Evolutionary conservation across 2,329 filamentous ascomycete genomes (phyloP).

Genomic region (Elsinoe australis): DNA sequence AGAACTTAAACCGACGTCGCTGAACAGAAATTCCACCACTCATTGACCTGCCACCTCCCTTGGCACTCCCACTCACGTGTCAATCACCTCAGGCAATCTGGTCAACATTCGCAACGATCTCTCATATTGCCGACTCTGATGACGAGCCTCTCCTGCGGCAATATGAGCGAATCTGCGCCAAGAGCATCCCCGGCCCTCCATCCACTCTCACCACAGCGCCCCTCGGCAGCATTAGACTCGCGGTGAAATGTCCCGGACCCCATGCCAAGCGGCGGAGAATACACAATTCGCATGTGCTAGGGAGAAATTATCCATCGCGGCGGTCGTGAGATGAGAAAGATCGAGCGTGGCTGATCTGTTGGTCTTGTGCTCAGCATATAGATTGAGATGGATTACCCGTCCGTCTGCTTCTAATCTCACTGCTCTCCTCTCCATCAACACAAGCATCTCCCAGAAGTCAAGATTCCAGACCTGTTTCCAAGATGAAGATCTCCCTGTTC

Average conservation of each 20-base stretch:
- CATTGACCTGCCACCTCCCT: slow-evolving; percentile 1
- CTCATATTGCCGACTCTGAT: neutral
- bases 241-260: slow-evolving; percentile 10
- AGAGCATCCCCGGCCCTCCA: neutral
- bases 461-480: neutral
- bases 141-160: no score
- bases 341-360: neutral
- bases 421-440: neutral
- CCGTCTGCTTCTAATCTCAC: neutral
- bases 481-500: slow-evolving; percentile 19
- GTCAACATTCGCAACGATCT: no score
- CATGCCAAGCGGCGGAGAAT: slow-evolving; percentile 13
- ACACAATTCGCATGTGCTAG: slow-evolving; percentile 4
- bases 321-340: slow-evolving; percentile 8
- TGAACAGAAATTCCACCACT: slow-evolving; percentile 13
- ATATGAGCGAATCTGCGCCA: neutral
- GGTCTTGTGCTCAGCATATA: neutral
- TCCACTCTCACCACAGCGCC: neutral
- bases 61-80: slow-evolving; percentile 10
- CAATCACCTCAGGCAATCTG: slow-evolving; percentile 5
- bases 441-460: neutral
- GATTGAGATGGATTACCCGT: slow-evolving; percentile 1
- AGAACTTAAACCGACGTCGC: neutral
- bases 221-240: slow-evolving; percentile 3
- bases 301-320: slow-evolving; percentile 9